These are phyloP conservation scores for Debaryomyces sp. DNA, from an alignment of 1,139 yeast genomes.

Conservation along the genomic window DNA sequence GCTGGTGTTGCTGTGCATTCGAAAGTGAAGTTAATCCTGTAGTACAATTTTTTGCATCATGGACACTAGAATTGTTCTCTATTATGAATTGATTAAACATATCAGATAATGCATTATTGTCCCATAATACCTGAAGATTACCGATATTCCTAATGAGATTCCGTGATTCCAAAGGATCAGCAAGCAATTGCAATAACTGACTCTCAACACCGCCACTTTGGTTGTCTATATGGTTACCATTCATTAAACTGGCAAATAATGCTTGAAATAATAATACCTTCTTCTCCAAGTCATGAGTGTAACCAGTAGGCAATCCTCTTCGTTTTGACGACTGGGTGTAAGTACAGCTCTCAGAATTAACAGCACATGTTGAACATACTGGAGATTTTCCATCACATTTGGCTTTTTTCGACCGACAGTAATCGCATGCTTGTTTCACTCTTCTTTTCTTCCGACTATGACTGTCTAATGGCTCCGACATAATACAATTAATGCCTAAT, in stretches of 20 bases:
- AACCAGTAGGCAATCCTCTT: constrained; percentile 28
- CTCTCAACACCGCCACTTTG: constrained; percentile 9
- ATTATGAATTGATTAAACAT: constrained; percentile 15
- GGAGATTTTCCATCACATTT: constrained; percentile 29
- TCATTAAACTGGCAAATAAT: constrained; percentile 15
- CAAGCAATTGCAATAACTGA: constrained; percentile 10
- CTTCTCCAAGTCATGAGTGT: constrained; percentile 25
- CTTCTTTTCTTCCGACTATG: constrained; percentile 16
- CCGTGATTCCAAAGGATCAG: constrained; percentile 7
- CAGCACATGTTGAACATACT: constrained; percentile 21
- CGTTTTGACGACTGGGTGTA: constrained; percentile 23
- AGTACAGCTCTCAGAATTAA: constrained; percentile 16
- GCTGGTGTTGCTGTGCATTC: background rate
- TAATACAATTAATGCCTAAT: background rate
- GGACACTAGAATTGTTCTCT: constrained; percentile 12
- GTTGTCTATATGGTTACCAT: background rate
- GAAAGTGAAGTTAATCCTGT: constrained; percentile 7
- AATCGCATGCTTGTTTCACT: constrained; percentile 29
- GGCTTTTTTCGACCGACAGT: constrained; percentile 25
- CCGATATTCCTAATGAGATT: constrained; percentile 10
- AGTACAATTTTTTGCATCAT: constrained; percentile 13
- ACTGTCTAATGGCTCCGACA: constrained; percentile 5
- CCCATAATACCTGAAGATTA: constrained; percentile 16
- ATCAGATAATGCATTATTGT: constrained; percentile 9
- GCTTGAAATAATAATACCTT: constrained; percentile 21